Conservation (phyloP, 768 basidiomycete genomes). For the Pulveroboletus sp. region DNA sequence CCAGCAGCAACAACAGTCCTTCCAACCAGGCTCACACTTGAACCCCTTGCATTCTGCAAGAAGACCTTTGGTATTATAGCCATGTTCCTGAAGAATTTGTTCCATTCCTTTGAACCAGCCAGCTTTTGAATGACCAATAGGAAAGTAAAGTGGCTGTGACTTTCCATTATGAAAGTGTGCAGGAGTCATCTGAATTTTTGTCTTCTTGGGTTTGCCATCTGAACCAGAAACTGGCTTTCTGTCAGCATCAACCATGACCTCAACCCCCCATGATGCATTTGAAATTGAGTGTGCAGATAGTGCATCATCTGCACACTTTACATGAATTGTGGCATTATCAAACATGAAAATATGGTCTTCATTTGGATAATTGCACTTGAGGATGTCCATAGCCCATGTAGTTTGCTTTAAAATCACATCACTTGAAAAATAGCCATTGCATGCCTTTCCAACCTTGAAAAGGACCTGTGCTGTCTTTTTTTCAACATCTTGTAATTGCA, state of each 20-base stretch:
- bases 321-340: slow-evolving; percentile 26
- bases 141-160: background rate
- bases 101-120: no score
- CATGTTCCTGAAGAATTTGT: no score
- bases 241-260: slow-evolving; percentile 5
- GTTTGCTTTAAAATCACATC: slow-evolving; percentile 17
- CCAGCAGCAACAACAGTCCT: no score
- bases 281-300: slow-evolving; percentile 16
- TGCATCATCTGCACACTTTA: slow-evolving; percentile 21
- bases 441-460: background rate
- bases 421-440: background rate
- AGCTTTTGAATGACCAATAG: background rate
- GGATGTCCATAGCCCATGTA: slow-evolving; percentile 17
- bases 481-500: background rate
- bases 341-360: slow-evolving; percentile 18
- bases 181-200: background rate
- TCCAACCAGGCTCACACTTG: no score
- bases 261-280: slow-evolving; percentile 12
- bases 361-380: slow-evolving; percentile 18
- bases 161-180: background rate
- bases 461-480: background rate
- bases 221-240: background rate
- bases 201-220: background rate
- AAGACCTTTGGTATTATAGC: no score
- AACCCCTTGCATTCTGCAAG: no score